These are phyloP conservation scores for Saxispiralis lemnorum DNA, from an alignment of 495 filamentous ascomycete genomes.

Conservation along the genomic window DNA sequence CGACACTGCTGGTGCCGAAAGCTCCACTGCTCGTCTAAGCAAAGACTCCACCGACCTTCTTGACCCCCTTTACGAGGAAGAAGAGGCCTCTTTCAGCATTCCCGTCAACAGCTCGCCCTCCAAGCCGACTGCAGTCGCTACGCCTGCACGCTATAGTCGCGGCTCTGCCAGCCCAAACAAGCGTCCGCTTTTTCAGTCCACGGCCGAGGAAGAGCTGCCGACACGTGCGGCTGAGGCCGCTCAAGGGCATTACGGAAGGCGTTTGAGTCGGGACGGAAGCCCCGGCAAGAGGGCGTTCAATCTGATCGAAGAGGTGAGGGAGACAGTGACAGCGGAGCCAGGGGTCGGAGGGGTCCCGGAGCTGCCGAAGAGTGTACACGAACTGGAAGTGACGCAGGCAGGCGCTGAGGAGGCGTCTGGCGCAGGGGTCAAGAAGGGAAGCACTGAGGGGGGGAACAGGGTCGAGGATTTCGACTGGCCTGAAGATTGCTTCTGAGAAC, in stretches of 20 bases:
- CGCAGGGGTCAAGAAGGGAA: neutral
- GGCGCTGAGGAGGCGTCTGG: neutral
- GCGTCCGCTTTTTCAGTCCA: neutral
- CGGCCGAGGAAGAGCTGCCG: slow-evolving; percentile 5
- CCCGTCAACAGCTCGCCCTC: slow-evolving; percentile 11
- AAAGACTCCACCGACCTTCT: slow-evolving; percentile 10
- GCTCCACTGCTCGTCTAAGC: slow-evolving; percentile 3
- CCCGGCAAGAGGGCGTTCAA: neutral
- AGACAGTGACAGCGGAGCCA: slow-evolving; percentile 15
- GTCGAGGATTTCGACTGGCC: slow-evolving; percentile 15
- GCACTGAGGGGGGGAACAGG: neutral
- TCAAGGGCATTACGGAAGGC: neutral
- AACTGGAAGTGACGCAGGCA: neutral
- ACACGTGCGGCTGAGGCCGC: slow-evolving; percentile 9
- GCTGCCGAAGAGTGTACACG: neutral
- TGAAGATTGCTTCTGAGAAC: slow-evolving; percentile 16
- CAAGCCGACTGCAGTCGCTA: slow-evolving; percentile 12
- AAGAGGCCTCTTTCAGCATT: slow-evolving; percentile 11
- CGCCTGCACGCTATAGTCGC: slow-evolving; percentile 3
- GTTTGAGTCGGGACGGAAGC: neutral
- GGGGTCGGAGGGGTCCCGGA: slow-evolving; percentile 15
- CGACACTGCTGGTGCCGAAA: neutral
- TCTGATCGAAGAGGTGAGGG: slow-evolving; percentile 1
- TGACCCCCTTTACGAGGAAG: slow-evolving; percentile 14
- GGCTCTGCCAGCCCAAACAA: slow-evolving; percentile 8